Base-by-base conservation (phyloP, 768 basidiomycete genomes). In the Phylloporus scabripes region DNA sequence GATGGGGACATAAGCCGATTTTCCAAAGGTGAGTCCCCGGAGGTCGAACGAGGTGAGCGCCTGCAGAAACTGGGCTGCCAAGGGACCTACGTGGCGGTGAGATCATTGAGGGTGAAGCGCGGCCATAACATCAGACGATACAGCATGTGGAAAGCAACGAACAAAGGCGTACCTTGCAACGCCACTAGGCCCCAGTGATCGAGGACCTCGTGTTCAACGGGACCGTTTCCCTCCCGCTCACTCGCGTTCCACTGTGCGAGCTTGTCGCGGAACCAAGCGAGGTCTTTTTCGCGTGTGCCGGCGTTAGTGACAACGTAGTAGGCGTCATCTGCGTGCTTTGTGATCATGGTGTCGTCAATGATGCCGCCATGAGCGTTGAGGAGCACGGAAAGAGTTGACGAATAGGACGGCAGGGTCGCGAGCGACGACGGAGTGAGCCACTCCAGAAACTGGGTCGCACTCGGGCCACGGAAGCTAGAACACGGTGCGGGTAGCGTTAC, bases 291-390 rank as follows among this genome's bases (percentile, higher is more conserved):
- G 21, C 92, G 78, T 32, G 95, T 72, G 2, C 91, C 93, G 0
- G 95, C 95, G 62, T 98, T 98, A 0, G 96, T 99, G 21, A 99
- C 95, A 47, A 97, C 87, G 63, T 97, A 99, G 70, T 82, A 98
- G 0, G 85, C 81, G 58, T 84, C 77, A 5, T 77, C 61, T 0
- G 83, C 77, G 63, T 94, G 91, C 60, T 90, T 92, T 18, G 88
- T 90, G 63, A 97, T 82, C 64, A 98, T 80, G 17, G 87, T 87
- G 65, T 99, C 96, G 69, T 99, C 95, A 47, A 99, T 88, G 57
- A 98, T 97, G 7, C 96, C 96, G 2, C 96, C 95, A 1, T 74
- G 62, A 45, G 88, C 82, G 67, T 96, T 97, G 44, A 98, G 75
- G 3, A 97, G 72, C 5, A 96, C 88, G 0, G 90, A 92, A 12